Conservation (phyloP, 768 basidiomycete species). For the Suillus subluteus region DNA sequence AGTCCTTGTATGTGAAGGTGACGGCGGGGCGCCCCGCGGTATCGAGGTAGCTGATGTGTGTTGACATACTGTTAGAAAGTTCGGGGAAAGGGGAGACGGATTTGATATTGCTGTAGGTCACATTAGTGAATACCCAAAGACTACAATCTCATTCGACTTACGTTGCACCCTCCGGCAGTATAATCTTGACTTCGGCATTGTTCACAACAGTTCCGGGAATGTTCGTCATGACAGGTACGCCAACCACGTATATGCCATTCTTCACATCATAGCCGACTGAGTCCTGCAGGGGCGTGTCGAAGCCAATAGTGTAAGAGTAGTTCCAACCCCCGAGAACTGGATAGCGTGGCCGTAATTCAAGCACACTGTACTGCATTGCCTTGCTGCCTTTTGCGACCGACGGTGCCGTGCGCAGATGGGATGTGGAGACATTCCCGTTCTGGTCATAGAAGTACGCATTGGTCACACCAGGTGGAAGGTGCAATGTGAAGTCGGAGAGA, state of each 20-base stretch:
- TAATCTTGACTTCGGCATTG: conserved; percentile 75
- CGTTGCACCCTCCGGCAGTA: conserved; percentile 96
- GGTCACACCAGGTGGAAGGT: conserved; percentile 81
- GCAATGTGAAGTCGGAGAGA: conserved; percentile 71
- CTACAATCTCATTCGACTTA: conserved; percentile 45
- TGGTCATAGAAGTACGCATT: conserved; percentile 89
- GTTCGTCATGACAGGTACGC: conserved; percentile 84
- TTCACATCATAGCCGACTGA: conserved; percentile 65
- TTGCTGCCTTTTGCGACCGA: conserved; percentile 61
- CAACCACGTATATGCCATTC: conserved; percentile 69
- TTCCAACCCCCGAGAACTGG: conserved; percentile 98
- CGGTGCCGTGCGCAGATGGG: conserved; percentile 73
- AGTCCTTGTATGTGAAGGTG: conserved; percentile 68
- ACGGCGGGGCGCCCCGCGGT: conserved; percentile 85
- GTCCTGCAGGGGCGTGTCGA: conserved; percentile 85
- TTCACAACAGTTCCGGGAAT: conserved; percentile 82
- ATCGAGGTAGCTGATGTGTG: conserved; percentile 88
- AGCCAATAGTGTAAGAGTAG: conserved; percentile 92
- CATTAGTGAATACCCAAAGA: conserved; percentile 14
- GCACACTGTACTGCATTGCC: conserved; percentile 58
- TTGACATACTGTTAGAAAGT: conserved; percentile 59
- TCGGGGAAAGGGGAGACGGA: conserved; percentile 81
- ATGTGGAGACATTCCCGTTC: conserved; percentile 97
- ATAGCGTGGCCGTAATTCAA: conserved; percentile 89
- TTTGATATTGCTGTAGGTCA: conserved; percentile 66